Conservation (phyloP, 2,329 filamentous ascomycete genomes). For the Fusarium continuum region DNA sequence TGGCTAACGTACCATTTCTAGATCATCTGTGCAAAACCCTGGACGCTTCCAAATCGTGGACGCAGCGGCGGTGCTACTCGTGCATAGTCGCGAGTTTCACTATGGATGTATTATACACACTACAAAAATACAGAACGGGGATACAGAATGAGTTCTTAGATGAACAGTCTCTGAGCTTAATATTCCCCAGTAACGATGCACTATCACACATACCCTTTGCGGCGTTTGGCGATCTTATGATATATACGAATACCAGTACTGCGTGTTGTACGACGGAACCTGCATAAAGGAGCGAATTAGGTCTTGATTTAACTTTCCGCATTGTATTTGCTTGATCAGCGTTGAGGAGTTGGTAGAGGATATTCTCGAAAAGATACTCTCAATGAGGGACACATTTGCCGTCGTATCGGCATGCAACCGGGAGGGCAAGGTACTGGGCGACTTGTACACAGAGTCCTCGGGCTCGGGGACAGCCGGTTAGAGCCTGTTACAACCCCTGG, state of each 20-base stretch:
- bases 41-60: conserved; percentile 71
- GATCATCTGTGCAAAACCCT: conserved; percentile 75
- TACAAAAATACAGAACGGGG: conserved; percentile 14
- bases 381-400: neutral
- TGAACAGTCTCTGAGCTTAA: conserved; percentile 7
- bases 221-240: conserved; percentile 33
- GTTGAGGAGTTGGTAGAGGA: conserved; percentile 15
- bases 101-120: conserved; percentile 29
- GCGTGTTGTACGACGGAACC: neutral
- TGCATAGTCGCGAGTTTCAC: conserved; percentile 24
- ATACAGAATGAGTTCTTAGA: conserved; percentile 1
- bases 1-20: conserved; percentile 45
- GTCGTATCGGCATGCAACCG: conserved; percentile 2
- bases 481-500: neutral
- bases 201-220: conserved; percentile 27
- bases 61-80: conserved; percentile 41
- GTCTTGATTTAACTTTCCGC: conserved; percentile 10
- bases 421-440: conserved; percentile 3
- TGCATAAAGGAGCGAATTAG: conserved; percentile 2
- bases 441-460: neutral
- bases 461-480: neutral
- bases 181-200: conserved; percentile 9
- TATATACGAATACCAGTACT: conserved; percentile 21
- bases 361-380: neutral
- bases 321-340: conserved; percentile 16